A percentile compares a stretch with the other conserved stretches of the same genome.
phyloP scores from a whole-genome alignment of 352 stramenopile genomes.

The Globisporangium rhizosaccharum region DNA sequence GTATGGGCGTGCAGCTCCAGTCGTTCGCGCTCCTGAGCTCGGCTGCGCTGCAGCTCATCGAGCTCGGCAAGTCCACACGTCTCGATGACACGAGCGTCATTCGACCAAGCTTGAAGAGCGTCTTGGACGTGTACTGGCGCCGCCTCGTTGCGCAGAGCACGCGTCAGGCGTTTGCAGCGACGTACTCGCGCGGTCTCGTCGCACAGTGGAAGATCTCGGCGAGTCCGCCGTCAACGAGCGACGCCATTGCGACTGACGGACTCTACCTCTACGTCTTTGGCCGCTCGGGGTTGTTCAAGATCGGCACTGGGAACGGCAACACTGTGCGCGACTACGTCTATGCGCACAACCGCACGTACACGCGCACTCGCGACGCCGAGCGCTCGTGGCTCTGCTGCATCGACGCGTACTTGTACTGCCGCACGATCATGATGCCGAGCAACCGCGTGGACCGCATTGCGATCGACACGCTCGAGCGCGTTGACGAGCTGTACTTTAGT shows the following conservation, averaged over 20 bases:
- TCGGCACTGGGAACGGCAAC: constrained; percentile 57
- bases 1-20: constrained; percentile 52
- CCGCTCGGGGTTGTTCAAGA: constrained; percentile 55
- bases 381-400: constrained; percentile 79
- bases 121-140: constrained; percentile 26
- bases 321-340: constrained; percentile 75
- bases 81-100: constrained; percentile 8
- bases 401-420: constrained; percentile 54
- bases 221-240: constrained; percentile 56
- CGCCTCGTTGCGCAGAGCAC: constrained; percentile 24
- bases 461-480: constrained; percentile 25
- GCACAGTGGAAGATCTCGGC: constrained; percentile 65
- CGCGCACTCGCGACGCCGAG: constrained; percentile 50
- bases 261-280: constrained; percentile 66
- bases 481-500: constrained; percentile 60
- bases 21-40: constrained; percentile 55
- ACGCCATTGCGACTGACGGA: constrained; percentile 68
- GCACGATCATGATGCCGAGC: constrained; percentile 65
- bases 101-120: constrained; percentile 15
- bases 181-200: constrained; percentile 47
- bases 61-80: constrained; percentile 17
- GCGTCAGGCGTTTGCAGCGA: constrained; percentile 29
- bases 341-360: constrained; percentile 52
- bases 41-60: constrained; percentile 26
- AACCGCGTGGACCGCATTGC: constrained; percentile 59